Conservation (phyloP, 257 asterid genomes). For the Solanum pimpinellifolium region DNA sequence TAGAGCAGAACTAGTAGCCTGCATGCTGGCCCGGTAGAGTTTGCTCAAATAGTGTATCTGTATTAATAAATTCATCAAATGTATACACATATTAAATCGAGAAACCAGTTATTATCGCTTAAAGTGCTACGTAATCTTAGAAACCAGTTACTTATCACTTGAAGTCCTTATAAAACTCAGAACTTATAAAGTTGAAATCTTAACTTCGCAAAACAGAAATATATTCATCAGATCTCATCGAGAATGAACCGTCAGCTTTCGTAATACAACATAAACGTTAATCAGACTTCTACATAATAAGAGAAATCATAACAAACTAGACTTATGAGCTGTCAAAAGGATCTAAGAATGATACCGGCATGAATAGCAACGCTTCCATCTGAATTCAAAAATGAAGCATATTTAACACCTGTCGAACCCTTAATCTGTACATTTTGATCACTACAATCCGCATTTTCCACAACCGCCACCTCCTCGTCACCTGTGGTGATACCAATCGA, state of each 20-base stretch:
- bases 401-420: slow-evolving; percentile 32
- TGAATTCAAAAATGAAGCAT: slow-evolving; percentile 59
- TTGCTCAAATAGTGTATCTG: background rate
- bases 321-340: background rate
- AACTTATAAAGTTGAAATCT: background rate
- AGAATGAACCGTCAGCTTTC: background rate
- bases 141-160: background rate
- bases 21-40: background rate
- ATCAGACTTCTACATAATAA: background rate
- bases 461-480: slow-evolving; percentile 31
- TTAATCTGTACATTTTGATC: slow-evolving; percentile 42
- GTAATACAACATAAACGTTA: background rate
- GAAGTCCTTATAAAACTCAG: background rate
- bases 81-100: background rate
- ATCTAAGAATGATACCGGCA: slow-evolving; percentile 47
- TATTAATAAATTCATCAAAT: background rate
- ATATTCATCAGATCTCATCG: background rate
- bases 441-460: slow-evolving; percentile 11
- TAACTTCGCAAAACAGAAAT: background rate
- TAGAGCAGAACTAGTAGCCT: background rate
- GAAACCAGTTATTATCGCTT: background rate
- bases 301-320: background rate
- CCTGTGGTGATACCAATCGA: slow-evolving; percentile 24
- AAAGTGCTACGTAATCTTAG: background rate
- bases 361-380: slow-evolving; percentile 88